Base-by-base conservation (phyloP, 1,284 basidiomycete genomes). In the Ganoderma lucidum region DNA sequence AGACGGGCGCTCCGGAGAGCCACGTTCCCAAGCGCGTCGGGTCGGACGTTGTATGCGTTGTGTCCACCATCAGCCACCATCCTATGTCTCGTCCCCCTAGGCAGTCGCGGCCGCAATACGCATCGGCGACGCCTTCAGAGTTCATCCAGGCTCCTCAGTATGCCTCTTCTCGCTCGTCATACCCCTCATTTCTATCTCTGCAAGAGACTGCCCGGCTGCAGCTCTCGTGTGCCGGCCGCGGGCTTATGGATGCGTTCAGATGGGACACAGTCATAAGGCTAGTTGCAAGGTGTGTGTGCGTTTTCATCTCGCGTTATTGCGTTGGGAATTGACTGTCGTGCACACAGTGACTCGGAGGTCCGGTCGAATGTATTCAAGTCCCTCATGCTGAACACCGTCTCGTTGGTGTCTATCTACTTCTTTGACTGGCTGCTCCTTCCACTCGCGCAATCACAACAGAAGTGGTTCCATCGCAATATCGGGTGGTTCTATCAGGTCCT, bases 391-490 rank as follows among this genome's bases (percentile, higher is more conserved):
- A 95, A 95, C 76, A 80, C 82, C 6, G 81, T 94, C 30, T 92
- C 91, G 0, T 79, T 95, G 66, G 78, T 85, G 19, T 93, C 90
- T 14, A 89, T 94, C 69, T 93, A 90, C 76, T 82, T 86, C 17
- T 93, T 93, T 77, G 92, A 94, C 75, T 78, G 90, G 51, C 77
- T 94, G 19, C 82, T 94, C n/a, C 83, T 87, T 28, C 92, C 93
- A 5, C 83, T 93, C n/a, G 87, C 92, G 3, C 83, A 82, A 60
- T 84, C 85, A 71, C 85, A 88, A 71, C 86, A 86, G 73, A 87
- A 84, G 72, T 93, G 90, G 90, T 78, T 93, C 41, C 89, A 90
- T 75, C 82, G 88, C 28, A 92, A 93, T 74, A 83, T 93, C 15
- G 88, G 90, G 8, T 89, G 88, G 87, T 88, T 93, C 70, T 95